Evolutionary conservation across 106 monocot genomes (phyloP).

Genomic region (Iris macrosiphon): DNA sequence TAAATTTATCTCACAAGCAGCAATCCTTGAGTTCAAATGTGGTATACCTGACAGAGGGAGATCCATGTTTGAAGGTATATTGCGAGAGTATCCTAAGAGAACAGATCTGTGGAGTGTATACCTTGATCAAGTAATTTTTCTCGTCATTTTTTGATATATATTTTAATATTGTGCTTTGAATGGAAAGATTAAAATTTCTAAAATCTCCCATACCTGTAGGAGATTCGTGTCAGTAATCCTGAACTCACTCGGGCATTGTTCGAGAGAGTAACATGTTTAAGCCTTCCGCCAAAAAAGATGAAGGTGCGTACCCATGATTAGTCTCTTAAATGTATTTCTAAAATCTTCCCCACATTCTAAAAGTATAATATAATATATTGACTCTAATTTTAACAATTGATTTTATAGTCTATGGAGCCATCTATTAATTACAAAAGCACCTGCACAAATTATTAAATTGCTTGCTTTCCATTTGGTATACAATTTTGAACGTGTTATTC

Average conservation of each 20-base stretch:
- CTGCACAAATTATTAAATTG: no score
- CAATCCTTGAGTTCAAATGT: constrained; percentile 63
- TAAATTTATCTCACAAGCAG: constrained; percentile 68
- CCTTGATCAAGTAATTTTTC: constrained; percentile 76
- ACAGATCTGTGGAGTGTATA: constrained; percentile 88
- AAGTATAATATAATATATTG: no score
- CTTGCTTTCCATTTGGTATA: no score
- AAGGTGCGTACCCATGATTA: constrained; percentile 38
- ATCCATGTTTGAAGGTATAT: constrained; percentile 60
- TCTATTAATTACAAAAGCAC: no score
- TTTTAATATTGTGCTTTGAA: no score
- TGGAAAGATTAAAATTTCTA: no score
- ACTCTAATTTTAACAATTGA: no score
- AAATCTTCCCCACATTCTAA: no score
- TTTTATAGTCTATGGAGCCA: no score
- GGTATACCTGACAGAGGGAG: constrained; percentile 64
- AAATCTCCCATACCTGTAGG: constrained; percentile 56
- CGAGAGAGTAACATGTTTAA: constrained; percentile 82
- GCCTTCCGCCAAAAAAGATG: constrained; percentile 80
- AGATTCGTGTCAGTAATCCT: constrained; percentile 64
- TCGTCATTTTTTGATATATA: no score
- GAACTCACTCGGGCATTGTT: constrained; percentile 74
- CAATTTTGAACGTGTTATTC: no score
- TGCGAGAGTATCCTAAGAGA: constrained; percentile 76
- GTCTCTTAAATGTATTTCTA: not conserved